Evolutionary conservation across 495 filamentous ascomycete species (phyloP).

Genomic region (Clavariopsis aquatica): DNA sequence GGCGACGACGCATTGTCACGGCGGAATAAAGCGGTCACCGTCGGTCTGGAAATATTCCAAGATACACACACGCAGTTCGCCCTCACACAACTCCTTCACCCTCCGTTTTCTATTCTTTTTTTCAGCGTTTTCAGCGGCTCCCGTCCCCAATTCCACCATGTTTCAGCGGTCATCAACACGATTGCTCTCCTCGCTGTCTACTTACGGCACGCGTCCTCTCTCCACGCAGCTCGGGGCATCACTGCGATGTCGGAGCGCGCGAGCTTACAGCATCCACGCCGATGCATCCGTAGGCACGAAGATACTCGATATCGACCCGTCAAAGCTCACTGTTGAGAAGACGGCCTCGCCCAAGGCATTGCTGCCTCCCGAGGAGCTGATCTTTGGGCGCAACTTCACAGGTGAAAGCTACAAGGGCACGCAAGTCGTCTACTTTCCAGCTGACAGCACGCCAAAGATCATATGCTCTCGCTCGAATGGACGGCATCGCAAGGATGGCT

Average conservation of each 20-base stretch:
- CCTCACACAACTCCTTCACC: background rate
- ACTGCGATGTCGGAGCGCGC: slow-evolving; percentile 37
- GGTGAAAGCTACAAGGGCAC: slow-evolving; percentile 51
- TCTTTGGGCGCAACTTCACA: slow-evolving; percentile 88
- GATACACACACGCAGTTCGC: background rate
- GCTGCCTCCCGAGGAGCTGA: slow-evolving; percentile 70
- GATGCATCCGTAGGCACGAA: slow-evolving; percentile 37
- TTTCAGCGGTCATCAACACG: slow-evolving; percentile 34
- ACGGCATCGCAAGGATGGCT: slow-evolving; percentile 79
- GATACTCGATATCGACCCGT: slow-evolving; percentile 67
- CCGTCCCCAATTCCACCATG: slow-evolving; percentile 21
- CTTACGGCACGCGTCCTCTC: slow-evolving; percentile 24
- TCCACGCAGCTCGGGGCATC: slow-evolving; percentile 44
- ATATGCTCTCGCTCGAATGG: slow-evolving; percentile 98
- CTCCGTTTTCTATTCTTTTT: slow-evolving; percentile 9
- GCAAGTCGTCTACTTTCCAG: background rate
- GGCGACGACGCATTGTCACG: background rate
- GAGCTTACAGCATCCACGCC: slow-evolving; percentile 43
- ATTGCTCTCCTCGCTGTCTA: slow-evolving; percentile 27
- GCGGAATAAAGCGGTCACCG: slow-evolving; percentile 10
- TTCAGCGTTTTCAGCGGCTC: background rate
- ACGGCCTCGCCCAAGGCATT: slow-evolving; percentile 74
- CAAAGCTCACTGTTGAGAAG: slow-evolving; percentile 71
- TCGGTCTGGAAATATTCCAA: slow-evolving; percentile 14
- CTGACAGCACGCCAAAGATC: slow-evolving; percentile 59